Base-by-base conservation (phyloP, 73 alveolate species). In the Halteria grandinella region DNA sequence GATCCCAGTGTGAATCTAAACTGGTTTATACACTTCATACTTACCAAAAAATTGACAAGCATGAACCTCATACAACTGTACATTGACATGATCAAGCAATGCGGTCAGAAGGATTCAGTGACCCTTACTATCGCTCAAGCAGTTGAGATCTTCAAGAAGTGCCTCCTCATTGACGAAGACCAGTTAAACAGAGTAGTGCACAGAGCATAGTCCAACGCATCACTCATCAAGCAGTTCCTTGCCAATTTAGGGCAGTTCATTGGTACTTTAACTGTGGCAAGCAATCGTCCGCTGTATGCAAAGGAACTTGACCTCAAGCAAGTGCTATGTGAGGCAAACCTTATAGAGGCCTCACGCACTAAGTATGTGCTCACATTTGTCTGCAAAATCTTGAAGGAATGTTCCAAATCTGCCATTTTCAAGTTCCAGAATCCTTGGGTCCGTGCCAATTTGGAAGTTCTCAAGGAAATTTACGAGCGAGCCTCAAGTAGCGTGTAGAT, bases 401-500 rank as follows among this genome's bases (percentile, higher is more conserved):
- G 92, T 18, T 62, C 47, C 37, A 74, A 83, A 43, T 87, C 97
- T 17, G 79, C 70, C 36, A 93, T 94, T 0, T 96, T 96, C 55
- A 92, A 69, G 34, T 57, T 58, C 12, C 52, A 62, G 32, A 92
- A 92, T 78, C 98, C 98, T 36, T 96, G 99, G 99, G 49, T 96
- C 33, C 64, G 33, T 17, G 77, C 87, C n/a, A 32, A 55, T 20
- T 55, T 57, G 23, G 54, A 48, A 15, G n/a, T 83, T 4, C 34
- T 83, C 33, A 41, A 54, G 21, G 87, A 83, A 40, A 50, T 72
- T 12, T 58, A 76, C 31, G 62, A 76, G 11, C 20, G n/a, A 20
- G 25, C 62, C 43, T n/a, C n/a, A n/a, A n/a, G n/a, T n/a, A n/a
- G n/a, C n/a, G n/a, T n/a, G n/a, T n/a, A n/a, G n/a, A n/a, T n/a